Base-by-base conservation (phyloP, 179 eudicot species). In the Silene coronaria region DNA sequence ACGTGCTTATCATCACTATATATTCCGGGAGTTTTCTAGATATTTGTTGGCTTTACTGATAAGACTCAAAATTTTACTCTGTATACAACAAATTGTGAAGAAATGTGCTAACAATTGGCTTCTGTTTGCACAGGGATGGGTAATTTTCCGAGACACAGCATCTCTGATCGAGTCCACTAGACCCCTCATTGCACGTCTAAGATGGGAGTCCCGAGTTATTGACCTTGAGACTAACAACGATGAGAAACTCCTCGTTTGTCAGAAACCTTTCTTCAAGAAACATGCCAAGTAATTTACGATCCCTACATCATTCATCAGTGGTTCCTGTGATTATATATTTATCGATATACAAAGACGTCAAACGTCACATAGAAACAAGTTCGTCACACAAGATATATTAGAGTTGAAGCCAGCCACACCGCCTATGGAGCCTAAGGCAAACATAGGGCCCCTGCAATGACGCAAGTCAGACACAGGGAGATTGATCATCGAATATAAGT, bases 161-260 rank as follows among this genome's bases (percentile, higher is more conserved):
- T 77, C 91, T 75, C 84, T 89, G 13, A 87, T 96, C 3, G 97
- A 96, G 72, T 78, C 82, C 45, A 91, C 90, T 17, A 91, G 99
- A 84, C 84, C 86, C 74, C 84, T 87, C 6, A 71, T 90, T 17
- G 82, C 97, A 23, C 85, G 81, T 70, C 78, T 96, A 75, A 93
- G 82, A 83, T 96, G 99, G 99, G 99, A 96, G 64, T 92, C 98
- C 21, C 88, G 99, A 48, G 91, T 93, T 8, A 82, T 96, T 55
- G 99, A 96, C 70, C 84, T 89, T 2, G 96, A 91, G 82, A 87
- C 85, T 74, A 93, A 81, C 83, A 90, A 86, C 16, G 87, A 90
- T 1, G 92, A 91, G 81, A 93, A 85, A 72, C 97, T 96, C 77
- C 90, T 96, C 16, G 84, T 96, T 74, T 93, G 98, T 88, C 99